Conservation (phyloP, 1,139 yeast genomes). For the Petasospora fabianii region DNA sequence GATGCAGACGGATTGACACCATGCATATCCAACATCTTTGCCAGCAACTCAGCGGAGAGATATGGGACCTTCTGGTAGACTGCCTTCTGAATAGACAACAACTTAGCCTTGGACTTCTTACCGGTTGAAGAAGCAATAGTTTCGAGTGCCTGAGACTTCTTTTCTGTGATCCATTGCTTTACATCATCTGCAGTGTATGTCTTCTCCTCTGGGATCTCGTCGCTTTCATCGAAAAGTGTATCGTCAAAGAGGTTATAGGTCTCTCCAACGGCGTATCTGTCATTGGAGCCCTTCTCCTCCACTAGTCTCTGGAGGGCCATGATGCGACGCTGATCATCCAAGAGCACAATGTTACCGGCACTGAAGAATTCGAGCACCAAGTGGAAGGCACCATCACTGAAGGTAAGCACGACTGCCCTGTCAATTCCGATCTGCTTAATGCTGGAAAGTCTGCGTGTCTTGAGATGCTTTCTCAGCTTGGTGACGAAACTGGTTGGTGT, state of each 20-base stretch:
- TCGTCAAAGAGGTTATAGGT: conserved; percentile 58
- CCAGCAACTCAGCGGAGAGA: conserved; percentile 74
- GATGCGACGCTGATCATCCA: conserved; percentile 67
- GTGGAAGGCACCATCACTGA: conserved; percentile 75
- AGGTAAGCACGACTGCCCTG: conserved; percentile 74
- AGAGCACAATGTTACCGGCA: conserved; percentile 83
- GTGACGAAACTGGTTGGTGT: conserved; percentile 83
- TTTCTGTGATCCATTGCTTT: conserved; percentile 45
- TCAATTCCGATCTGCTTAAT: conserved; percentile 75
- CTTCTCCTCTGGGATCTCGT: conserved; percentile 12
- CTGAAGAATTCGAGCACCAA: conserved; percentile 89
- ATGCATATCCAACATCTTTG: conserved; percentile 45
- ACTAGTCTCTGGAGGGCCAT: conserved; percentile 76
- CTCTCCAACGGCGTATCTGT: conserved; percentile 69
- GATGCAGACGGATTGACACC: conserved; percentile 44
- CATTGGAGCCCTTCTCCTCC: conserved; percentile 61
- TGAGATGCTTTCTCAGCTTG: conserved; percentile 81
- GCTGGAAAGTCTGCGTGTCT: conserved; percentile 70
- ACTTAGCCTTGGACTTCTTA: conserved; percentile 40
- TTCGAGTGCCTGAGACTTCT: conserved; percentile 31
- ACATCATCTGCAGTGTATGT: conserved; percentile 28
- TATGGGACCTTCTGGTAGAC: conserved; percentile 68
- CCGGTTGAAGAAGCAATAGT: too few relatives aligned
- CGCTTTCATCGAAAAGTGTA: conserved; percentile 38
- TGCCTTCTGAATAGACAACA: conserved; percentile 65